Evolutionary conservation across 2,329 filamentous ascomycete genomes (phyloP), one percentile per base, ranked within the genome.

Genomic region (Clarireedia hainanense): DNA sequence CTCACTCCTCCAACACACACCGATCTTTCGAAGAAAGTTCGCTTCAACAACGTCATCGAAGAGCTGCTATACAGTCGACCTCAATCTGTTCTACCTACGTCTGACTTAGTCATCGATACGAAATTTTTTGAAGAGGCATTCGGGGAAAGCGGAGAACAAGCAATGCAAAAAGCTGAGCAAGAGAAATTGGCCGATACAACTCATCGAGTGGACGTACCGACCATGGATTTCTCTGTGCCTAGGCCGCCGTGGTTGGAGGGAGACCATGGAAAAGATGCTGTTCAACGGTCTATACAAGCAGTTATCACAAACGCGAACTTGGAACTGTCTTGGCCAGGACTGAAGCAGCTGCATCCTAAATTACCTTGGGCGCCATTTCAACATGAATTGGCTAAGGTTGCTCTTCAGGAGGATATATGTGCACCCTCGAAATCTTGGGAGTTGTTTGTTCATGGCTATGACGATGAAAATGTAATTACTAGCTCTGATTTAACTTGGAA

Each of bases 351-450:
- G 4, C 71, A 77, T 36, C 64, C 68, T 27, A 65, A 68, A 3
- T 60, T 81, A 10, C 67, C 61, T 4, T 81, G 78, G 78, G 67
- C 58, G 26, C 75, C 77, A 3, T 79, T 81, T 53, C 68, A 61
- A 10, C 26, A 55, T 20, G 47, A 57, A 34, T 20, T 72, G 2
- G 64, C 65, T 3, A 69, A 72, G n/a, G 61, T 74, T 1, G 70
- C 64, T 3, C 30, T 34, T 69, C 70, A 6, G 60, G 71, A 0
- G 69, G 74, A 14, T 72, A 74, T 50, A 61, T 76, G 4, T 69
- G 72, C 39, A 71, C 72, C 17, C 69, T 71, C 4, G 67, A 69
- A 0, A 54, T 34, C 73, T 5, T 65, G 61, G 26, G 63, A 71
- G 34, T 66, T 72, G 34, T 62, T 78, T 6, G 39, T 75, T 0